Evolutionary conservation across 139 green algal species (phyloP), one percentile per base, ranked within the genome.

Genomic region (Mychonastes homosphaera): DNA sequence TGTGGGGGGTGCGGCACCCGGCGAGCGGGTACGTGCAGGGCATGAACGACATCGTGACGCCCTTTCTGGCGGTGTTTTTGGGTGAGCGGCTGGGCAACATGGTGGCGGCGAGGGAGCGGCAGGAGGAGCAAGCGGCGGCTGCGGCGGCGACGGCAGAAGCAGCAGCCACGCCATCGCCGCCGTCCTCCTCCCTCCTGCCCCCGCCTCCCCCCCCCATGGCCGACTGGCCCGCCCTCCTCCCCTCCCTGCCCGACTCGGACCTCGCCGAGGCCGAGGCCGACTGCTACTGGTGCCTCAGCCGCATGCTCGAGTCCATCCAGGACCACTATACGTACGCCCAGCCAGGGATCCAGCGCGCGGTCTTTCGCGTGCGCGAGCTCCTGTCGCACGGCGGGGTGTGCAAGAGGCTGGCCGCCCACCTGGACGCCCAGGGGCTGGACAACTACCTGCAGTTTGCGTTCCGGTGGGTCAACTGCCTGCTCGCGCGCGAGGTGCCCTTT

Each of bases 371-470:
- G 13, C 74, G 79, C 45, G 89, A 95, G 71, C 78, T 98, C 0
- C 74, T 91, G 30, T n/a, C n/a, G n/a, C n/a, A n/a, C n/a, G n/a
- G n/a, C n/a, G n/a, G 72, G 69, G 79, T 88, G 53, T 43, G 71
- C 54, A 19, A 24, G 4, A 16, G 53, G 8, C 46, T 82, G 3
- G 70, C 78, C 2, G 38, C 64, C 28, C 87, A 95, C 63, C 61
- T 98, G 39, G 84, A 92, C 44, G 33, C 59, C 5, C 71, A 97
- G 63, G 73, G 75, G 18, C 64, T 98, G 9, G 84, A 98, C 70
- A n/a, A n/a, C n/a, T 95, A 94, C 59, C 87, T 98, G 47, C 91
- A 98, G 64, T 98, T 98, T 80, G 81, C 89, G 13, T 95, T 96
- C 68, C 73, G 91, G n/a, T 98, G 91, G 91, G 82, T 95, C 38